Evolutionary conservation across 2,329 filamentous ascomycete genomes (phyloP).

Genomic region (Elsinoe ampelina): DNA sequence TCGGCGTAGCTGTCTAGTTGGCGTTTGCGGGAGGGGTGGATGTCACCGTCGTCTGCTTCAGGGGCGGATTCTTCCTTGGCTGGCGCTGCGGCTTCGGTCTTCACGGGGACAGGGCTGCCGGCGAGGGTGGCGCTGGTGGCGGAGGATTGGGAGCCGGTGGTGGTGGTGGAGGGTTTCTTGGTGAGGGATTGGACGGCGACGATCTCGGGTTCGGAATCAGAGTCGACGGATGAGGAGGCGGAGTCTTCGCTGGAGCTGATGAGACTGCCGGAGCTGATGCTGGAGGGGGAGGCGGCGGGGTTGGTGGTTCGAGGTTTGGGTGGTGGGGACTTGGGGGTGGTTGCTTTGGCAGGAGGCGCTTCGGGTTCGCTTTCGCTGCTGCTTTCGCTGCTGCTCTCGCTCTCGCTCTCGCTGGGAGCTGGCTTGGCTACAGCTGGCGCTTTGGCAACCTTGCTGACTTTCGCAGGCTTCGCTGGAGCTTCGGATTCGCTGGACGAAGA

Average conservation of each 20-base stretch:
- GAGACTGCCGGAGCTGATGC: constrained; percentile 19
- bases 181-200: not conserved
- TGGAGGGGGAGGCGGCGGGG: constrained; percentile 16
- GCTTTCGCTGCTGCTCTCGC: not conserved
- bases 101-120: constrained; percentile 14
- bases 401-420: constrained; percentile 11
- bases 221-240: not conserved
- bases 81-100: constrained; percentile 18
- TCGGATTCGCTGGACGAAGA: not conserved
- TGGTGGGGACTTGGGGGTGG: not conserved
- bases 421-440: constrained; percentile 20
- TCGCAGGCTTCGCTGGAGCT: not conserved
- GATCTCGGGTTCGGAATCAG: not conserved
- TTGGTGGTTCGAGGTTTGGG: not conserved
- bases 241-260: constrained; percentile 19
- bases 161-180: not conserved
- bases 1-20: constrained; percentile 24
- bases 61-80: constrained; percentile 17
- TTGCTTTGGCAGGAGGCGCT: not conserved
- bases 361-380: not conserved
- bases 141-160: constrained; percentile 42
- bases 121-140: constrained; percentile 26
- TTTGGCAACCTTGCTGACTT: constrained; percentile 18
- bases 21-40: constrained; percentile 35
- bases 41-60: constrained; percentile 28